Conservation (phyloP, 805 yeast species). For the Candida bentonensis region DNA sequence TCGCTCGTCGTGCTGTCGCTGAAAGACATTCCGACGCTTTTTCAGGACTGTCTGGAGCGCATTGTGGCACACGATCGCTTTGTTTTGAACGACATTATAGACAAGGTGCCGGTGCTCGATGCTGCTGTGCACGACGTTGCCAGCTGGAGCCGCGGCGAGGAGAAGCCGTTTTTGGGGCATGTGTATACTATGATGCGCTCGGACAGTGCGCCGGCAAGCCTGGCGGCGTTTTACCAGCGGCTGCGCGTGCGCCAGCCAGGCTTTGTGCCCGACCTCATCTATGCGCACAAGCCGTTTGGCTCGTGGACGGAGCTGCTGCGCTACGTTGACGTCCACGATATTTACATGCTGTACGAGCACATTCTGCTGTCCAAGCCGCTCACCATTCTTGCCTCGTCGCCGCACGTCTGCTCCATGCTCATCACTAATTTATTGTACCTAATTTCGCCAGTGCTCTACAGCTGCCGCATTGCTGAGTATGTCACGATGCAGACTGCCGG, state of each 20-base stretch:
- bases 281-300: slow-evolving; percentile 5
- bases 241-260: neutral
- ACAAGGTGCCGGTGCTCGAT: slow-evolving; percentile 13
- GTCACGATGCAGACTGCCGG: slow-evolving; percentile 14
- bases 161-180: neutral
- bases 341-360: slow-evolving; percentile 13
- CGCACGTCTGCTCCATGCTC: slow-evolving; percentile 13
- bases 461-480: slow-evolving; percentile 11
- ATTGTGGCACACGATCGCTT: slow-evolving; percentile 6
- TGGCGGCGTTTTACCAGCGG: neutral
- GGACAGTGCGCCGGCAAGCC: neutral
- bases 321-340: slow-evolving; percentile 7
- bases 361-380: slow-evolving; percentile 10
- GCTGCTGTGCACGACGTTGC: slow-evolving; percentile 13
- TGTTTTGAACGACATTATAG: slow-evolving; percentile 7
- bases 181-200: neutral
- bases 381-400: slow-evolving; percentile 11
- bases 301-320: slow-evolving; percentile 8
- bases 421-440: slow-evolving; percentile 10
- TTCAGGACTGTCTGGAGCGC: slow-evolving; percentile 9
- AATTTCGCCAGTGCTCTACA: slow-evolving; percentile 11
- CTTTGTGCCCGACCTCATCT: neutral
- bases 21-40: slow-evolving; percentile 11
- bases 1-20: slow-evolving; percentile 12
- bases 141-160: slow-evolving; percentile 8